Evolutionary conservation across 2,329 filamentous ascomycete genomes (phyloP).

Genomic region (Xylaria sp.): DNA sequence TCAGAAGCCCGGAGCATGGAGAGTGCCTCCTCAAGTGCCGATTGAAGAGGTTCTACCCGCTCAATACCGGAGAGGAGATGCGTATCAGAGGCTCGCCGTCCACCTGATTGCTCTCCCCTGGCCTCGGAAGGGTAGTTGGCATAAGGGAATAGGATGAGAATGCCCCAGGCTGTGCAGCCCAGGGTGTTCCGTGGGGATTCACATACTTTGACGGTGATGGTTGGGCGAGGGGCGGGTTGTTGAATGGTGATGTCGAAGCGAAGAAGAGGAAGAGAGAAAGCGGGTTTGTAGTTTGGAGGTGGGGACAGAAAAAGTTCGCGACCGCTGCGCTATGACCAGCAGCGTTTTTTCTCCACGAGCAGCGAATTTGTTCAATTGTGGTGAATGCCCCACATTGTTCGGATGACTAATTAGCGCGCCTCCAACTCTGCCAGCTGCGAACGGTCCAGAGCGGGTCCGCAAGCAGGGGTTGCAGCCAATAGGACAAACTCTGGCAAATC

Average conservation of each 20-base stretch:
- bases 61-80: conserved; percentile 59
- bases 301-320: conserved; percentile 15
- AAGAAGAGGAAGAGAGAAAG: conserved; percentile 17
- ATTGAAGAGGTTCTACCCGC: conserved; percentile 62
- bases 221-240: conserved; percentile 2
- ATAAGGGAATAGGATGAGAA: conserved; percentile 23
- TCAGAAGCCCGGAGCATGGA: conserved; percentile 58
- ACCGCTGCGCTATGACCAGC: conserved; percentile 4
- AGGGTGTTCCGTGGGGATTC: conserved; percentile 26
- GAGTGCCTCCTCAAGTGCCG: conserved; percentile 55
- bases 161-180: conserved; percentile 34
- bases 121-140: conserved; percentile 41
- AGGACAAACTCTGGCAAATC: conserved; percentile 26
- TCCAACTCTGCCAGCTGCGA: conserved; percentile 5
- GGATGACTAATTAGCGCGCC: background rate
- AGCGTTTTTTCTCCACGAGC: conserved; percentile 13
- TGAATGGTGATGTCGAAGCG: conserved; percentile 22
- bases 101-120: conserved; percentile 57
- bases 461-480: conserved; percentile 20
- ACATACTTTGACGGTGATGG: conserved; percentile 42
- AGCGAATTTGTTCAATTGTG: conserved; percentile 16
- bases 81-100: conserved; percentile 46
- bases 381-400: conserved; percentile 3
- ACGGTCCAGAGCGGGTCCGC: conserved; percentile 5
- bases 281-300: background rate